Conservation (phyloP, 2,329 filamentous ascomycete genomes). For the Aspergillus fumigatiaffinis region DNA sequence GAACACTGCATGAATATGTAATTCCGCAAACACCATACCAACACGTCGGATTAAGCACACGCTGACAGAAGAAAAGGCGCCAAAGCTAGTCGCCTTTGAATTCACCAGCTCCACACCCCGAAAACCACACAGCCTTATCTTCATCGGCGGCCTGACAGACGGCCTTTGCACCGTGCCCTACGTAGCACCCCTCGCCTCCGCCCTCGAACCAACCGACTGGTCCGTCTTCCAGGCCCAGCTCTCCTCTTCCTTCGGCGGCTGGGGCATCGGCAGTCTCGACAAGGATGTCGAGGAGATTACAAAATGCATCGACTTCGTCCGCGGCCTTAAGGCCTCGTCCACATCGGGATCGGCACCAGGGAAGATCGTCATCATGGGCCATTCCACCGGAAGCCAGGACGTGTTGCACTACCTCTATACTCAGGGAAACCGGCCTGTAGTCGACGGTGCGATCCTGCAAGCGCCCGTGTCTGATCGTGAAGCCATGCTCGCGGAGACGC, state of each 20-base stretch:
- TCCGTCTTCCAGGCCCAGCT: slow-evolving; percentile 49
- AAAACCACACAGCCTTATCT: slow-evolving; percentile 51
- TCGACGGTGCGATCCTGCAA: slow-evolving; percentile 77
- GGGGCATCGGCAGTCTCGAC: slow-evolving; percentile 51
- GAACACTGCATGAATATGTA: slow-evolving; percentile 38
- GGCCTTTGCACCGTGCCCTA: slow-evolving; percentile 55
- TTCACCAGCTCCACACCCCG: slow-evolving; percentile 23
- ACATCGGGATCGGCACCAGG: slow-evolving; percentile 21
- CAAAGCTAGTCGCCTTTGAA: slow-evolving; percentile 40
- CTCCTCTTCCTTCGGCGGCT: slow-evolving; percentile 52
- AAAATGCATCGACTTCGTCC: slow-evolving; percentile 50
- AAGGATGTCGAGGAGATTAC: slow-evolving; percentile 54
- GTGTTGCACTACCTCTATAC: slow-evolving; percentile 57
- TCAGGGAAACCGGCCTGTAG: slow-evolving; percentile 40
- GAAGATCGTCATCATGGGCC: slow-evolving; percentile 65
- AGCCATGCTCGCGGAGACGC: slow-evolving; percentile 42
- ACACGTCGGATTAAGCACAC: neutral
- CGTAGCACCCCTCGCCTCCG: slow-evolving; percentile 46
- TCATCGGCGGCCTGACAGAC: slow-evolving; percentile 58
- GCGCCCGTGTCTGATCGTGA: slow-evolving; percentile 77
- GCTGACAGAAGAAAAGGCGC: slow-evolving; percentile 27
- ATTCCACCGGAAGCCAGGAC: slow-evolving; percentile 67
- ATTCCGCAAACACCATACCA: neutral
- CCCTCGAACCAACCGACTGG: slow-evolving; percentile 51
- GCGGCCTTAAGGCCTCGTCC: slow-evolving; percentile 26